Base-by-base conservation (phyloP, 73 alveolate genomes). In the Paramecium tetraurelia region DNA sequence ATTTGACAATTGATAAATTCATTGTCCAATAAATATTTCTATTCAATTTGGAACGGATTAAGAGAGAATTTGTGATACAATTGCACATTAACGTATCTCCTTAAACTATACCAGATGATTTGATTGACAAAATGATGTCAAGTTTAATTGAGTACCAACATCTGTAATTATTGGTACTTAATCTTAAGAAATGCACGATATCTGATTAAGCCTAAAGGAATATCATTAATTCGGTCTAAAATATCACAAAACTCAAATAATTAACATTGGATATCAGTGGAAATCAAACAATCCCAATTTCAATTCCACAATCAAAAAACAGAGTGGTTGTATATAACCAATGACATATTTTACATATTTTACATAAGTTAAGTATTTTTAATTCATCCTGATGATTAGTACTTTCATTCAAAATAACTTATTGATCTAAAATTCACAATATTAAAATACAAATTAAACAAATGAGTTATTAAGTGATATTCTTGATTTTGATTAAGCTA, bases 271-370 rank as follows among this genome's bases (percentile, higher is more conserved):
- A 72, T 36, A 29, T 72, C 6, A 72, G 86, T 12, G 86, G 59
- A 21, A 21, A 35, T 29, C n/a, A 72, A 72, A 43, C n/a, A 8
- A 33, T 63, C 24, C 27, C 24, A 27, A 63, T 63, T 63, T 11
- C 24, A 27, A 63, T 63, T 27, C 84, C 84, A 12, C 12, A 63
- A 22, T 31, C 84, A 8, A 27, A 63, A 63, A 31, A 27, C 31
- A 63, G 50, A 63, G 50, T 63, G 84, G 84, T 63, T 63, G 84
- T 63, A 6, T 63, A 63, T 63, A 63, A 63, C 84, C 84, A 63
- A 63, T 63, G 84, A 63, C 21, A 59, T 22, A 22, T 22, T 27
- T 7, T 7, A 18, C 18, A 59, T 59, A 46, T 53, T 16, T 53
- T 18, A 40, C 22, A 53, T 53, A 53, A 50, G 63, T 16, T 50